These are phyloP conservation scores for Mycena indigotica DNA, from an alignment of 768 basidiomycete species.

Conservation along the genomic window DNA sequence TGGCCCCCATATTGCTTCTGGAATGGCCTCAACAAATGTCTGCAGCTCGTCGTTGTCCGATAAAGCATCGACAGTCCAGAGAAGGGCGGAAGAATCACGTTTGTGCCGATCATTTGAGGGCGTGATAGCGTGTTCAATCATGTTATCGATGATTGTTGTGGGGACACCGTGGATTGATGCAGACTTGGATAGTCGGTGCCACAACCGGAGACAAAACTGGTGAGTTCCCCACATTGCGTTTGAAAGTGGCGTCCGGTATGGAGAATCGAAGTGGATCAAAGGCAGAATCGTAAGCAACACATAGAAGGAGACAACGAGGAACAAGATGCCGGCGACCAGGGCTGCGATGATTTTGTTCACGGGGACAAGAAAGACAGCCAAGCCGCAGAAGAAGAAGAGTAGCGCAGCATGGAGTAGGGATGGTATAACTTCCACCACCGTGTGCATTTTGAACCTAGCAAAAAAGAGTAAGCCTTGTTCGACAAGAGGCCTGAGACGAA, in stretches of 20 bases:
- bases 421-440: conserved; percentile 15
- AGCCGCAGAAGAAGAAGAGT: conserved; percentile 18
- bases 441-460: no score
- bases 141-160: not conserved
- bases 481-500: no score
- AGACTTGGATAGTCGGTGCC: not conserved
- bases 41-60: conserved; percentile 7
- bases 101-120: no score
- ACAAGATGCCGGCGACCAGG: conserved; percentile 1
- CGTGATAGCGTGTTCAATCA: not conserved
- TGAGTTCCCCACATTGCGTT: not conserved
- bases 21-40: conserved; percentile 8
- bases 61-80: not conserved
- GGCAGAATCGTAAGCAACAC: conserved; percentile 12
- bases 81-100: conserved; percentile 4
- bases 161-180: not conserved
- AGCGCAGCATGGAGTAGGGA: conserved; percentile 20
- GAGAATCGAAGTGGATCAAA: conserved; percentile 10
- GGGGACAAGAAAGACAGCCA: conserved; percentile 14
- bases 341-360: conserved; percentile 1
- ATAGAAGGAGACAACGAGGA: conserved; percentile 5
- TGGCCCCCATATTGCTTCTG: conserved; percentile 7
- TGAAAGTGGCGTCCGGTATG: conserved; percentile 16
- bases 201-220: not conserved
- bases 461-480: no score